These are phyloP conservation scores for Chrysosporium queenslandicum DNA, from an alignment of 2,329 filamentous ascomycete species.

Conservation along the genomic window DNA sequence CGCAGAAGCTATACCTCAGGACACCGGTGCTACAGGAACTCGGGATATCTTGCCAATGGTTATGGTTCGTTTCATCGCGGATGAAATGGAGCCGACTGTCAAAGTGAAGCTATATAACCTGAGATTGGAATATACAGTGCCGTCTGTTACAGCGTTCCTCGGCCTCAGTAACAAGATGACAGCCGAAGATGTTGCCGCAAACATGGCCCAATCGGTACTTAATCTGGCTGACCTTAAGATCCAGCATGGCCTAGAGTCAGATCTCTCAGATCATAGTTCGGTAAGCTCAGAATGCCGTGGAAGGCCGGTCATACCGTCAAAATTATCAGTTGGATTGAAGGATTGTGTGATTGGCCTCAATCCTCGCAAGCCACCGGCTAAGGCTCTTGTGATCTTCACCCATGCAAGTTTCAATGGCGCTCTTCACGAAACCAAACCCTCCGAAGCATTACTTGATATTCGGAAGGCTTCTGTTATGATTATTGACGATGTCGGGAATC, in stretches of 20 bases:
- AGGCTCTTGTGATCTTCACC: constrained; percentile 66
- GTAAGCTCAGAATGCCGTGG: constrained; percentile 15
- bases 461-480: constrained; percentile 74
- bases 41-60: constrained; percentile 48
- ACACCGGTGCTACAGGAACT: constrained; percentile 20
- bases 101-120: constrained; percentile 80
- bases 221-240: constrained; percentile 55
- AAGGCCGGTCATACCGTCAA: constrained; percentile 44
- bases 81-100: constrained; percentile 84
- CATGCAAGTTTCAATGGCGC: constrained; percentile 62
- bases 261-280: constrained; percentile 11
- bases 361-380: constrained; percentile 63
- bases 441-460: constrained; percentile 56
- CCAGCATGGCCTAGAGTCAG: constrained; percentile 16
- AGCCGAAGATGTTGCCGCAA: constrained; percentile 61
- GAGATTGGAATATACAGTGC: constrained; percentile 78
- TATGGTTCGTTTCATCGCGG: constrained; percentile 82
- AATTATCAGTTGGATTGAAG: constrained; percentile 52
- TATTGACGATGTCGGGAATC: constrained; percentile 59
- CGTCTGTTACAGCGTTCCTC: constrained; percentile 69
- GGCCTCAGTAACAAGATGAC: constrained; percentile 58
- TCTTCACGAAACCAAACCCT: constrained; percentile 55
- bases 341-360: constrained; percentile 80
- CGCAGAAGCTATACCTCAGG: constrained; percentile 45
- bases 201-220: constrained; percentile 68